A percentile compares a stretch with the other conserved stretches of the same genome.
phyloP scores from a whole-genome alignment of 371 early-diverging fungal genomes.

The Mucor sp. region DNA sequence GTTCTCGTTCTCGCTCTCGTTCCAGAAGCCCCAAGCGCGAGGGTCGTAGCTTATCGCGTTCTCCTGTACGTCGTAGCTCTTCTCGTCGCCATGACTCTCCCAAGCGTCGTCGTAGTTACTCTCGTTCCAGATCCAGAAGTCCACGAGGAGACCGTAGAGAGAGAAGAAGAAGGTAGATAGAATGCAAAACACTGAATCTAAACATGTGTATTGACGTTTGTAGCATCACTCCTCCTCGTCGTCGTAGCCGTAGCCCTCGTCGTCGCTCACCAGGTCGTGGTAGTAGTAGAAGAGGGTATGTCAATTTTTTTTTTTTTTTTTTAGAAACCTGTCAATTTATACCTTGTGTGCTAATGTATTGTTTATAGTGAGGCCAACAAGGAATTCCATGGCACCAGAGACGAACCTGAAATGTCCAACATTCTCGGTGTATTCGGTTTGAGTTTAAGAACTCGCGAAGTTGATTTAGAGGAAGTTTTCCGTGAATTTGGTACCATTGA shows the following conservation, averaged over 20 bases:
- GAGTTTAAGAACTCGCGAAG: constrained; percentile 68
- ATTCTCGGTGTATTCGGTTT: constrained; percentile 85
- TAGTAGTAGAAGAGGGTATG: constrained; percentile 29
- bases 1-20: constrained; percentile 31
- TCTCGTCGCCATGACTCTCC: constrained; percentile 31
- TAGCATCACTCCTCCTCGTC: constrained; percentile 24
- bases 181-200: too few relatives aligned
- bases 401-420: constrained; percentile 53
- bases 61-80: constrained; percentile 30
- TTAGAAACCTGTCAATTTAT: background rate
- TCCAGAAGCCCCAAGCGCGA: constrained; percentile 24
- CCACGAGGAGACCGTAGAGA: constrained; percentile 21
- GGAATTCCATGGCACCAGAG: constrained; percentile 53
- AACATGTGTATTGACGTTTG: constrained; percentile 1
- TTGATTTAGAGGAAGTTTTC: constrained; percentile 71
- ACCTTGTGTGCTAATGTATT: background rate
- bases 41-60: constrained; percentile 23
- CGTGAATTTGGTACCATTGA: constrained; percentile 65
- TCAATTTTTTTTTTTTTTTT: too few relatives aligned
- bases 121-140: constrained; percentile 37
- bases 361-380: constrained; percentile 30
- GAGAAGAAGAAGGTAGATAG: constrained; percentile 34
- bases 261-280: constrained; percentile 35
- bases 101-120: constrained; percentile 32
- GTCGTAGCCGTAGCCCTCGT: constrained; percentile 35